Evolutionary conservation across 306 rosid genomes (phyloP), one percentile per base, ranked within the genome.

Genomic region (Cicer judaicum): DNA sequence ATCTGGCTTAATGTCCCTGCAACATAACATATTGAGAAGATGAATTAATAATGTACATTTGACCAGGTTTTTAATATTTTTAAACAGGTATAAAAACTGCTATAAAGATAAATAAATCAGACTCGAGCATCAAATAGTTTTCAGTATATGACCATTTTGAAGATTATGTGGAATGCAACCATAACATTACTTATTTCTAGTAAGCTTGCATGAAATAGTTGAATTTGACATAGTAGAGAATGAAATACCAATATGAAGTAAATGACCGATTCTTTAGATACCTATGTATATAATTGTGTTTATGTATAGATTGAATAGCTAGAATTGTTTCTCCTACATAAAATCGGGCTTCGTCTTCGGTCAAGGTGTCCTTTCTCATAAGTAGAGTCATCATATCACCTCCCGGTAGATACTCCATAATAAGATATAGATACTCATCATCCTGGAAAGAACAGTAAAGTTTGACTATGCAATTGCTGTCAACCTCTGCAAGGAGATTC

Each of bases 371-470:
- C 87, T 94, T 94, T 86, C 99, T 88, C 97, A 94, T 94, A 14
- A 94, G 96, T 61, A 94, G 70, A 76, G 97, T 94, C 99, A 94
- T 94, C 99, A 94, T 85, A 86, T 94, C 99, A 73, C 99, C 97
- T 74, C 99, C 97, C n/a, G 97, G 99, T 72, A 94, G 86, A 70
- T 94, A 94, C 71, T 94, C 99, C 99, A 94, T 94, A 38, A 94
- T 90, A 72, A 94, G 99, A 81, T 94, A 94, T 29, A 94, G 85
- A 87, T 74, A 85, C 38, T 89, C 97, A 7, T 87, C 95, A 82
- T 94, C 99, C 78, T 94, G 99, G 78, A 94, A 94, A 55, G 97
- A 91, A 82, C 93, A 94, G 80, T 94, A 94, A 50, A 94, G 96
- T 81, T 90, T 94, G 72, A 94, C 99, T 34, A 94, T 94, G 83